Base-by-base conservation (phyloP, 2,329 filamentous ascomycete species). In the Sclerotinia minor region DNA sequence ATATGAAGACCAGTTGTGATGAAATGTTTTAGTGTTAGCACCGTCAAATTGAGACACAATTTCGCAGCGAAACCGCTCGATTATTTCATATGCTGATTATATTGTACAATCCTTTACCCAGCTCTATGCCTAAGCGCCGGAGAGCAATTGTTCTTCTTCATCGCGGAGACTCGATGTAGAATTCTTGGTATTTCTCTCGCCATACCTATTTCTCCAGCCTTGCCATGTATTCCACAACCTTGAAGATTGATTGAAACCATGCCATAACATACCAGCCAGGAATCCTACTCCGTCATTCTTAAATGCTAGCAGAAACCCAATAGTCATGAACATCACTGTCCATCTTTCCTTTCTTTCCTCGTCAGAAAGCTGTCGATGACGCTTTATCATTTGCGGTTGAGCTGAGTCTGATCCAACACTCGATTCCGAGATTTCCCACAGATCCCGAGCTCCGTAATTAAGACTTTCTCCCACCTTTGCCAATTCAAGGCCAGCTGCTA, bases 211-310 rank as follows among this genome's bases (percentile, higher is more conserved):
- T 45, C 66, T 63, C 57, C 65, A 69, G 59, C 61, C 67, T 55
- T 69, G 44, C 69, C 69, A 71, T 21, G 49, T 53, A 52, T 29
- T 67, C 68, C 70, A 71, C 6, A 68, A 17, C 41, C 71, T 71
- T 5, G 71, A 68, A 44, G 67, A 69, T 44, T 69, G 69, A 73
- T 93, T 91, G 0, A 87, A 86, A 79, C 85, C 89, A 78, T 94
- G 87, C 77, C 92, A 96, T 4, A 91, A 77, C 83, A 96, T 85
- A 0, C 94, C 94, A 0, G 90, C 92, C 19, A 91, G 69, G 74
- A 97, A 97, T 0, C 94, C 94, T 7, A 97, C 85, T 0, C 89
- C 93, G 79, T 96, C 94, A 75, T 97, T 98, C 77, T 88, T 90
- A 75, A 96, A 97, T 0, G 92, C 92, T 61, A 98, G 79, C 65